Percentiles rank a stretch among this genome's conserved stretches.
phyloP scores from a whole-genome alignment of 2,329 filamentous ascomycete genomes.

The Capronia coronata region DNA sequence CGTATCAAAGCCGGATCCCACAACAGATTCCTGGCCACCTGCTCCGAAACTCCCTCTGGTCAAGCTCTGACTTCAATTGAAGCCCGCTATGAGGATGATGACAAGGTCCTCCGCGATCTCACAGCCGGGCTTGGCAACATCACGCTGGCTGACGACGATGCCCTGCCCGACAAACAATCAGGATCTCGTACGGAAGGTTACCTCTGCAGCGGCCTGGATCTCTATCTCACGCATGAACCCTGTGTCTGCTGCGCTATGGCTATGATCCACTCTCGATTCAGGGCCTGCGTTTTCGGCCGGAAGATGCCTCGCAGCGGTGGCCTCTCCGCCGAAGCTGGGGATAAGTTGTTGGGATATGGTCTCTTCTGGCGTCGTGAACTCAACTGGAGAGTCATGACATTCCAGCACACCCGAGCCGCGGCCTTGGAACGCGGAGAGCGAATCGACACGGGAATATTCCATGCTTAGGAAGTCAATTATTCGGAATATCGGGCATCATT shows the following conservation, averaged over 20 bases:
- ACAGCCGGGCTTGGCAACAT: conserved; percentile 17
- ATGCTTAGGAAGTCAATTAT: conserved; percentile 29
- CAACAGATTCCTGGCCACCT: conserved; percentile 26
- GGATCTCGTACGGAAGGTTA: conserved; percentile 64
- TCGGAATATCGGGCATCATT: conserved; percentile 24
- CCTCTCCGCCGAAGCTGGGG: conserved; percentile 54
- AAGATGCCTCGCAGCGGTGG: conserved; percentile 77
- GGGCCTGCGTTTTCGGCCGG: conserved; percentile 71
- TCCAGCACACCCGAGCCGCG: conserved; percentile 38
- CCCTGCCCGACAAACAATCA: conserved; percentile 37
- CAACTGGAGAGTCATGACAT: conserved; percentile 46
- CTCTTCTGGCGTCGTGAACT: conserved; percentile 57
- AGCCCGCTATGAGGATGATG: conserved; percentile 23
- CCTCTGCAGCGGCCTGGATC: conserved; percentile 84
- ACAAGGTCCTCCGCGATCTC: conserved; percentile 16
- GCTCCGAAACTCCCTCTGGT: conserved; percentile 27
- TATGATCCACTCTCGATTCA: conserved; percentile 87
- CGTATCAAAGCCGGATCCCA: conserved; percentile 26
- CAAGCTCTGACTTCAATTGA: conserved; percentile 26
- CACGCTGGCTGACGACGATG: conserved; percentile 4
- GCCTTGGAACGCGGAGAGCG: conserved; percentile 12
- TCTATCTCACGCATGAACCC: conserved; percentile 92
- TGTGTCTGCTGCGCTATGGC: conserved; percentile 98
- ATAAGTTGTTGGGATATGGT: conserved; percentile 46
- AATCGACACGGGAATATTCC: conserved; percentile 25